Evolutionary conservation across 2,329 filamentous ascomycete species (phyloP).

Genomic region (Arthrobotrys entomopaga): DNA sequence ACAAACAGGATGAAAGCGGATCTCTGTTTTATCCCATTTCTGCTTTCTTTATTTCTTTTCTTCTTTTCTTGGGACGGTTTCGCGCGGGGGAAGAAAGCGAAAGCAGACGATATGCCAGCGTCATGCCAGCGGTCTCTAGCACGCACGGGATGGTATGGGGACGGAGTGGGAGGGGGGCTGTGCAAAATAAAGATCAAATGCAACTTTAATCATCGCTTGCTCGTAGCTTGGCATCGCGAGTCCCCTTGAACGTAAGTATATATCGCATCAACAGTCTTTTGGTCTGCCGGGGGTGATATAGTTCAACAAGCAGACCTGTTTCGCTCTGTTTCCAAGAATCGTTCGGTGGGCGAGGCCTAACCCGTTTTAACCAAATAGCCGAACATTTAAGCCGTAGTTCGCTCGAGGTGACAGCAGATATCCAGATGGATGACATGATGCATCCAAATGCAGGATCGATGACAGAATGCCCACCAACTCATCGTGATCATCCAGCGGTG

Average conservation of each 20-base stretch:
- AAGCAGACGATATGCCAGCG: constrained; percentile 7
- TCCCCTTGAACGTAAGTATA: constrained; percentile 7
- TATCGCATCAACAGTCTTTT: no score
- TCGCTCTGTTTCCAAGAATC: constrained; percentile 12
- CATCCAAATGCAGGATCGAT: no score
- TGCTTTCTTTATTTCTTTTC: constrained; percentile 3
- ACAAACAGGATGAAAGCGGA: no score
- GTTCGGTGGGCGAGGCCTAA: constrained; percentile 42
- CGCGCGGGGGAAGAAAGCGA: constrained; percentile 13
- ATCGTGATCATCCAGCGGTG: no score
- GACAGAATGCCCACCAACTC: no score
- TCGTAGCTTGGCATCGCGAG: neutral
- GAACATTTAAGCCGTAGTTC: constrained; percentile 25
- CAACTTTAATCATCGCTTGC: constrained; percentile 30
- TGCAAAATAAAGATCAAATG: constrained; percentile 44
- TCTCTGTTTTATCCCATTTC: neutral
- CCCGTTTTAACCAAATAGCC: constrained; percentile 54
- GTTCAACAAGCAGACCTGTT: constrained; percentile 2
- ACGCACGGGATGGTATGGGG: constrained; percentile 24
- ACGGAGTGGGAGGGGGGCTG: constrained; percentile 44
- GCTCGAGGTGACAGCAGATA: constrained; percentile 24
- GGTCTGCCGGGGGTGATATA: no score
- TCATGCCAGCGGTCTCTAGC: no score
- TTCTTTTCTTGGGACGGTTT: neutral
- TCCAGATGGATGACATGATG: constrained; percentile 37